These are phyloP conservation scores for Fomitiporia mediterranea DNA, from an alignment of 1,284 basidiomycete species.

Conservation along the genomic window DNA sequence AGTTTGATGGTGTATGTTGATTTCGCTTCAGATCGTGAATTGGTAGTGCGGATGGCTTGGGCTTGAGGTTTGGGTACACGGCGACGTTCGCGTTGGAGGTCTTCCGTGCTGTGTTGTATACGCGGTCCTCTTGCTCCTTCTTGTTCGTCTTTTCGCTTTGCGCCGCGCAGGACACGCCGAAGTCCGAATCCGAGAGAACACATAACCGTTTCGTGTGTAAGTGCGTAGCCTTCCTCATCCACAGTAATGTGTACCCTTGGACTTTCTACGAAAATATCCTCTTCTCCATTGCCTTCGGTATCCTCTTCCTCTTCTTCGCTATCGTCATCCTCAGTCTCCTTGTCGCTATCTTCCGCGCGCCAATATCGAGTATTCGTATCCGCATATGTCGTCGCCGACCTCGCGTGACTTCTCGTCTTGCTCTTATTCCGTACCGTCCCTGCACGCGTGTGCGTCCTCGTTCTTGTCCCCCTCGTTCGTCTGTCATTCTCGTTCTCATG, in stretches of 20 bases:
- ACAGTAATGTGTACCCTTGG: not conserved
- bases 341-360: conserved; percentile 6
- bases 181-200: conserved; percentile 17
- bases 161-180: conserved; percentile 5
- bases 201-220: conserved; percentile 1
- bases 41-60: not conserved
- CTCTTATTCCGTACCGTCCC: conserved; percentile 10
- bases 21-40: not conserved
- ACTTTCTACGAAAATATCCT: conserved; percentile 12
- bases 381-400: conserved; percentile 7
- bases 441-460: conserved; percentile 2
- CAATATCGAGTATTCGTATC: conserved; percentile 15
- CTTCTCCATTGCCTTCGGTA: conserved; percentile 5
- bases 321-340: conserved; percentile 3
- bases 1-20: not conserved
- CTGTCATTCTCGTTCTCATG: not conserved
- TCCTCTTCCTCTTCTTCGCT: conserved; percentile 8
- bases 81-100: not conserved
- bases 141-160: not conserved
- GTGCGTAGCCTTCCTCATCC: not conserved
- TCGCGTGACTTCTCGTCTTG: conserved; percentile 2
- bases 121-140: not conserved
- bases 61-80: conserved; percentile 5
- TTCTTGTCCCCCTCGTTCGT: not conserved
- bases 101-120: not conserved